Conservation (phyloP, 805 yeast genomes). For the Hanseniaspora mollemarum region DNA sequence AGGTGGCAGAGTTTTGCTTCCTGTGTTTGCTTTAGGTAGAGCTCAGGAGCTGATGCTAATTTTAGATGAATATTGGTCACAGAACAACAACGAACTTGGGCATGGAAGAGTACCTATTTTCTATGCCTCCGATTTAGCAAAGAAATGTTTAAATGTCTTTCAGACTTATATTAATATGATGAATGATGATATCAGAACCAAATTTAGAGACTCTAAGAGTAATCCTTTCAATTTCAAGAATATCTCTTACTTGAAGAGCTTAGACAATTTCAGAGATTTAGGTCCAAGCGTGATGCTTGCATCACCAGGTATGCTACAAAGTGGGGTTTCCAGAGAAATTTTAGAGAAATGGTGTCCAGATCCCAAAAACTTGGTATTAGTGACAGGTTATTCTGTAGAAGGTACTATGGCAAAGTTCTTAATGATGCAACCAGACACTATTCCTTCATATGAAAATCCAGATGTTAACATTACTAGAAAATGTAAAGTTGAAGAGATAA, state of each 20-base stretch:
- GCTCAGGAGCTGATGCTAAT: conserved; percentile 89
- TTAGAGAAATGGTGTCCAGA: conserved; percentile 97
- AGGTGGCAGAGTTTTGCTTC: conserved; percentile 86
- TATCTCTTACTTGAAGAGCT: conserved; percentile 63
- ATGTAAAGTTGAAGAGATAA: conserved; percentile 77
- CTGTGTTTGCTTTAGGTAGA: conserved; percentile 92
- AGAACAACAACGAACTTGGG: conserved; percentile 64
- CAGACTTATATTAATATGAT: conserved; percentile 94
- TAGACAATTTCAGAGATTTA: conserved; percentile 80
- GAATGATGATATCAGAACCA: conserved; percentile 78
- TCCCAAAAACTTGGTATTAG: conserved; percentile 69
- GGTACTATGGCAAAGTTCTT: conserved; percentile 94
- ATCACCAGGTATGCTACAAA: conserved; percentile 96
- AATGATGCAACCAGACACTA: conserved; percentile 79
- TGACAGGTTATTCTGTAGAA: conserved; percentile 96
- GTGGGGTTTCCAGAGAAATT: conserved; percentile 83
- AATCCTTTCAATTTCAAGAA: conserved; percentile 88
- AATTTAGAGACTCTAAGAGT: conserved; percentile 61
- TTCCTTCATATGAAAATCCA: conserved; percentile 71
- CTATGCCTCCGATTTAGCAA: conserved; percentile 86
- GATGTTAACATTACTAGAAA: conserved; percentile 80
- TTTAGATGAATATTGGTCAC: conserved; percentile 88
- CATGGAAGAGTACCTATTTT: conserved; percentile 56
- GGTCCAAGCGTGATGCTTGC: conserved; percentile 96
- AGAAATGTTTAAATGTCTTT: conserved; percentile 93